Percentiles rank a stretch among this genome's conserved stretches.
phyloP scores from a whole-genome alignment of 164 flowering plant species.

The Buxus sempervirens region DNA sequence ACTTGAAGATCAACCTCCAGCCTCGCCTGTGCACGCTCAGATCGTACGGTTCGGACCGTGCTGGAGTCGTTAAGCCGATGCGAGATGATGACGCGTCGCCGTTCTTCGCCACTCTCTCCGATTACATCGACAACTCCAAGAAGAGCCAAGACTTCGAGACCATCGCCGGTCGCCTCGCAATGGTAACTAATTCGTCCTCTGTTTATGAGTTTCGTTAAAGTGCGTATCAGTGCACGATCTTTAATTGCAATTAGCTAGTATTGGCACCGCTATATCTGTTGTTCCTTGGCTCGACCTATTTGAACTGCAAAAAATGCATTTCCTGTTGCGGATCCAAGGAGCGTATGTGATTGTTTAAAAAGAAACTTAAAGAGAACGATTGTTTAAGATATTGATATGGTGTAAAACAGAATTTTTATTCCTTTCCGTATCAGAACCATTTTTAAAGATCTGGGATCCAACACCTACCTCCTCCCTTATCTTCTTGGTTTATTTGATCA shows the following conservation, averaged over 20 bases:
- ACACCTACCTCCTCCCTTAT: too few species aligned
- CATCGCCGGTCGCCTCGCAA: slow-evolving; percentile 84
- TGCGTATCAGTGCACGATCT: neutral
- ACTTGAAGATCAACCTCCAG: slow-evolving; percentile 58
- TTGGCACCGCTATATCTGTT: too few species aligned
- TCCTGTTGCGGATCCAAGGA: too few species aligned
- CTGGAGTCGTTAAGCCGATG: slow-evolving; percentile 35
- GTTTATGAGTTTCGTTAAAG: neutral
- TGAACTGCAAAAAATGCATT: too few species aligned
- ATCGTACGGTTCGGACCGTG: slow-evolving; percentile 60
- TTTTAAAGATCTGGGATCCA: too few species aligned
- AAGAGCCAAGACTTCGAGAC: slow-evolving; percentile 82
- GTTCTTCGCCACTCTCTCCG: slow-evolving; percentile 66
- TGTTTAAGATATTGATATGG: too few species aligned
- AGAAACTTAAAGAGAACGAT: too few species aligned
- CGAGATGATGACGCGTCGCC: slow-evolving; percentile 41
- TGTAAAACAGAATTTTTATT: too few species aligned
- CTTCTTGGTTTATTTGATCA: too few species aligned
- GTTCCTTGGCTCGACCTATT: too few species aligned
- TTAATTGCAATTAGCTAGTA: neutral
- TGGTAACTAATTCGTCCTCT: slow-evolving; percentile 41
- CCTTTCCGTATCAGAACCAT: too few species aligned
- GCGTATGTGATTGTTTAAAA: too few species aligned
- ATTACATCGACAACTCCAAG: slow-evolving; percentile 79
- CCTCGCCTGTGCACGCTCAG: slow-evolving; percentile 78